phyloP scores from a whole-genome alignment of 2,329 filamentous ascomycete genomes.

The Fusarium guadeloupense region DNA sequence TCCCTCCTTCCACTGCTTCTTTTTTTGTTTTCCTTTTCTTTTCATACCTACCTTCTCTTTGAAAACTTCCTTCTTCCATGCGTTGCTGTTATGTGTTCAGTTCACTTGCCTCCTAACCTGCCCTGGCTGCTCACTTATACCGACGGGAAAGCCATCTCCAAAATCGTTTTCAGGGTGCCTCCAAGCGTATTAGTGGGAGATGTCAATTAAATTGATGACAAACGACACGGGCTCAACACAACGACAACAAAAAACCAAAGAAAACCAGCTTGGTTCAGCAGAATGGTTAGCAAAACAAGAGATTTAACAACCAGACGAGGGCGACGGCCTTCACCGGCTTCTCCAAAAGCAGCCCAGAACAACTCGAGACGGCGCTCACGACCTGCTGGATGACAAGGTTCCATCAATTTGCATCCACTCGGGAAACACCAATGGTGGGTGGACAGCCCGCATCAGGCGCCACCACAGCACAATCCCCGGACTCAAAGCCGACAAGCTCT shows the following conservation, averaged over 20 bases:
- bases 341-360: constrained; percentile 29
- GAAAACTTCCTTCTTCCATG: constrained; percentile 23
- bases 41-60: constrained; percentile 11
- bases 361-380: constrained; percentile 42
- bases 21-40: constrained; percentile 30
- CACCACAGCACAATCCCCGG: constrained; percentile 44
- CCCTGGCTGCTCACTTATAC: constrained; percentile 43
- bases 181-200: constrained; percentile 27
- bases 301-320: constrained; percentile 21
- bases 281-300: constrained; percentile 10
- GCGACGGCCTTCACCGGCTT: constrained; percentile 34
- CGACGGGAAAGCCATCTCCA: constrained; percentile 32
- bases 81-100: constrained; percentile 35
- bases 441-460: constrained; percentile 45
- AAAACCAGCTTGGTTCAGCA: constrained; percentile 6
- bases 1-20: constrained; percentile 48
- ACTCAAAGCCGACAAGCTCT: constrained; percentile 42
- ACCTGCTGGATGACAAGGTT: constrained; percentile 44
- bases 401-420: constrained; percentile 42
- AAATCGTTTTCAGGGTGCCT: constrained; percentile 37
- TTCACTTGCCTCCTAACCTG: constrained; percentile 16
- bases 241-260: constrained; percentile 12
- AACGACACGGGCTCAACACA: neutral
- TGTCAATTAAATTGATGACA: constrained; percentile 11
- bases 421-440: constrained; percentile 44